phyloP scores from a whole-genome alignment of 176 grass and related monocot genomes.

The Thinopyrum elongatum region DNA sequence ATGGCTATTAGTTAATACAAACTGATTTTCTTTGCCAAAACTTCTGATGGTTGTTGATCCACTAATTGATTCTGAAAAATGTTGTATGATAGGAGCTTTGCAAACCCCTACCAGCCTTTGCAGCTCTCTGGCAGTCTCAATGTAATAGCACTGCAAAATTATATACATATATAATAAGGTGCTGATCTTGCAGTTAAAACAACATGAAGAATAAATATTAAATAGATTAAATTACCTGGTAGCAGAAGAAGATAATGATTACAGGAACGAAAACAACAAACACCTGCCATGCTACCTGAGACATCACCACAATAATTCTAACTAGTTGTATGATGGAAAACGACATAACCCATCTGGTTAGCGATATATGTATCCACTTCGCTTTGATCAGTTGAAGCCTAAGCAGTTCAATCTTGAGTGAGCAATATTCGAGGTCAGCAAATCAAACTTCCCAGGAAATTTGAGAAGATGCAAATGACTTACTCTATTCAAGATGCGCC shows the following conservation, averaged over 20 bases:
- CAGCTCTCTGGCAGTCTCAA: constrained; percentile 68
- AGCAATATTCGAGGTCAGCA: not conserved
- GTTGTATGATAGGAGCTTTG: constrained; percentile 90
- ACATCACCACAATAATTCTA: constrained; percentile 90
- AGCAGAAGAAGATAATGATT: constrained; percentile 65
- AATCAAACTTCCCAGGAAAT: constrained; percentile 2
- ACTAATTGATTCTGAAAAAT: constrained; percentile 87
- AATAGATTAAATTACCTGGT: constrained; percentile 61
- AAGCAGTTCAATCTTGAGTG: constrained; percentile 15
- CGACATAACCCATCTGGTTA: constrained; percentile 43
- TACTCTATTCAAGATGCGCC: constrained; percentile 78
- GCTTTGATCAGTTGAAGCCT: constrained; percentile 86
- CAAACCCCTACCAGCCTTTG: constrained; percentile 68
- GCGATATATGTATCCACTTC: constrained; percentile 65
- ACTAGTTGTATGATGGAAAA: constrained; percentile 70
- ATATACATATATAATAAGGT: not conserved
- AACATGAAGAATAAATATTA: constrained; percentile 4
- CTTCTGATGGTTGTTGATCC: constrained; percentile 85
- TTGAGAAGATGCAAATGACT: constrained; percentile 18
- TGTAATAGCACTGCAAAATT: constrained; percentile 71
- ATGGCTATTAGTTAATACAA: constrained; percentile 54
- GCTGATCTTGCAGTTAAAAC: not conserved
- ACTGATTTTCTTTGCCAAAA: constrained; percentile 68
- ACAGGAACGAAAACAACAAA: constrained; percentile 78
- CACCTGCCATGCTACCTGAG: constrained; percentile 86